Conservation (phyloP, 352 stramenopile species). For the Blastocystis sp. region DNA sequence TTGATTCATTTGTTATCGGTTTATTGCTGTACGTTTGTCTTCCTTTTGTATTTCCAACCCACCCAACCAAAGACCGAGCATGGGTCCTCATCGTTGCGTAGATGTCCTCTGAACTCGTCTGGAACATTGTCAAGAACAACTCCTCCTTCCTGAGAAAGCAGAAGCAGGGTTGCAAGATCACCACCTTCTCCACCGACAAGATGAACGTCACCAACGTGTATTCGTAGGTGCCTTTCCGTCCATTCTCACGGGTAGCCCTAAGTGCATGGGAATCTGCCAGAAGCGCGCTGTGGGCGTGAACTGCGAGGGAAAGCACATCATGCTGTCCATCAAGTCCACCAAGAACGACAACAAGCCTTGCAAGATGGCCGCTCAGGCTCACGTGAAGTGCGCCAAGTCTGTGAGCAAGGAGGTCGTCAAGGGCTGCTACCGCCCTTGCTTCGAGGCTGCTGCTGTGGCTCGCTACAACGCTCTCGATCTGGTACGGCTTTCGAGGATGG, state of each 20-base stretch:
- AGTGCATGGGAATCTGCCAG: conserved; percentile 60
- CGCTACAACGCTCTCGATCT: conserved; percentile 45
- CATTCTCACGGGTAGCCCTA: conserved; percentile 8
- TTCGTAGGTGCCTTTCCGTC: neutral
- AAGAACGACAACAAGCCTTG: conserved; percentile 54
- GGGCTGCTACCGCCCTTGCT: neutral
- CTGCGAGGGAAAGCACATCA: conserved; percentile 34
- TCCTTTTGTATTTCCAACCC: no score
- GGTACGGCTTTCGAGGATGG: neutral
- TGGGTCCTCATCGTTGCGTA: conserved; percentile 9
- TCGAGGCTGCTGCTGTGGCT: conserved; percentile 43
- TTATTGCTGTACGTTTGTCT: no score
- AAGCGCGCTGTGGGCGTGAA: conserved; percentile 45
- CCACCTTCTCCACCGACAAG: conserved; percentile 59
- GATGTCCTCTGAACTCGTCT: conserved; percentile 68
- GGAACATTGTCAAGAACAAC: conserved; percentile 65
- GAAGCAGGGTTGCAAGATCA: conserved; percentile 53
- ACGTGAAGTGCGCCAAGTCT: conserved; percentile 15
- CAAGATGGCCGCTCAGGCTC: conserved; percentile 26
- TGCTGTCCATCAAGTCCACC: conserved; percentile 38
- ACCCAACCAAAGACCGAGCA: no score
- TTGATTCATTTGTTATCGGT: no score
- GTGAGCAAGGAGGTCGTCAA: conserved; percentile 18
- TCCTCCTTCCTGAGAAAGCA: conserved; percentile 59
- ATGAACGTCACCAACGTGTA: conserved; percentile 34